Percentiles rank a stretch among this genome's conserved stretches.
These are phyloP conservation scores for Barnettozyma sucrosica DNA, from an alignment of 805 yeast genomes.

Conservation along the genomic window DNA sequence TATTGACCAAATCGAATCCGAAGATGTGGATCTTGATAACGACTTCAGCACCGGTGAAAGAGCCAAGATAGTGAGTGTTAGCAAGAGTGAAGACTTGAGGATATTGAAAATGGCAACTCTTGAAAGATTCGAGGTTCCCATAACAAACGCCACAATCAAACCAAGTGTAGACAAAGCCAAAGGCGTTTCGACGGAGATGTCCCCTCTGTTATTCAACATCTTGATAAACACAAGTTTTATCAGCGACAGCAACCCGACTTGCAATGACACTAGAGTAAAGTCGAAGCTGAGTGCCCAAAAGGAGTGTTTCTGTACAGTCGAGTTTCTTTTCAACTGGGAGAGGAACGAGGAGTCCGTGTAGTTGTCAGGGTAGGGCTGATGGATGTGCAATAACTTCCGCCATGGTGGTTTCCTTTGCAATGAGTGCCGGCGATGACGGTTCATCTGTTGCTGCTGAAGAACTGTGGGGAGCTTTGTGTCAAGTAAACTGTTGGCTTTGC, in stretches of 20 bases:
- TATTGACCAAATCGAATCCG: slow-evolving; percentile 93
- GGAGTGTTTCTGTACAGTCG: slow-evolving; percentile 65
- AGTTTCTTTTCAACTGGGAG: slow-evolving; percentile 71
- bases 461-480: background rate
- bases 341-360: slow-evolving; percentile 79
- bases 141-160: slow-evolving; percentile 7
- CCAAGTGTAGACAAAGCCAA: slow-evolving; percentile 20
- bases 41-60: slow-evolving; percentile 89
- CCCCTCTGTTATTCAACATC: slow-evolving; percentile 44
- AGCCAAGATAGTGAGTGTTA: slow-evolving; percentile 64
- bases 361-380: slow-evolving; percentile 87
- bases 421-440: slow-evolving; percentile 1
- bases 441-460: background rate
- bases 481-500: background rate
- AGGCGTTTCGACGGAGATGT: slow-evolving; percentile 35
- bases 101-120: slow-evolving; percentile 12
- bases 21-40: slow-evolving; percentile 79
- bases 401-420: slow-evolving; percentile 39
- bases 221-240: slow-evolving; percentile 68
- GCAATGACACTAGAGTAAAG: slow-evolving; percentile 60
- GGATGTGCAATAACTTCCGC: slow-evolving; percentile 80
- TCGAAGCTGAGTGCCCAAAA: slow-evolving; percentile 63
- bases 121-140: background rate
- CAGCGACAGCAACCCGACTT: slow-evolving; percentile 55
- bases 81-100: slow-evolving; percentile 61